These are phyloP conservation scores for Dysphania ambrosioides DNA, from an alignment of 148 eudicot genomes.

Conservation along the genomic window DNA sequence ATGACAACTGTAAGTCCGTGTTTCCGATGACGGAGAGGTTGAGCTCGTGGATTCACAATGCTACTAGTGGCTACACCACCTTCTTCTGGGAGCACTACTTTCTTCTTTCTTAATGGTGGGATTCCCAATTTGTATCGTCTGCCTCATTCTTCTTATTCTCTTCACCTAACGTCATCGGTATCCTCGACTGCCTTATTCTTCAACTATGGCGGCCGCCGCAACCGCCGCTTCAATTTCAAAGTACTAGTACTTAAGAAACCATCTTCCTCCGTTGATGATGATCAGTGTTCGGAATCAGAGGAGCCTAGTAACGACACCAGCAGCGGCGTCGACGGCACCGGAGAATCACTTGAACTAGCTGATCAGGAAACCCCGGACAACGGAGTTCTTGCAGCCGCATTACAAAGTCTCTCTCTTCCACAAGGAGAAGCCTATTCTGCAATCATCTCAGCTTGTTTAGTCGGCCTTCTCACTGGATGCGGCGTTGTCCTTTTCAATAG, in stretches of 20 bases:
- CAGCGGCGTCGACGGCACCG: not conserved
- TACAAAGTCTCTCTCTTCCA: not conserved
- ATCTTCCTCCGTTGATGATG: not conserved
- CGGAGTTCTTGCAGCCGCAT: not conserved
- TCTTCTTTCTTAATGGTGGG: not conserved
- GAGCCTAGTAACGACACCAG: not conserved
- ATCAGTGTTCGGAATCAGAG: not conserved
- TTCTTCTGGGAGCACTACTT: not conserved
- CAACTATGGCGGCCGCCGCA: no score
- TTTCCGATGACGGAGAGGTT: not conserved
- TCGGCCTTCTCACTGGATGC: slow-evolving; percentile 77
- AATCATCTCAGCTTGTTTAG: slow-evolving; percentile 59
- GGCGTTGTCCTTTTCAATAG: slow-evolving; percentile 70
- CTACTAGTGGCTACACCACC: not conserved
- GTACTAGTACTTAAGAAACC: no score
- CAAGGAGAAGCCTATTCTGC: slow-evolving; percentile 43
- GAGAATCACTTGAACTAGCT: not conserved
- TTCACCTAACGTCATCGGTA: no score
- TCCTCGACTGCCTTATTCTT: no score
- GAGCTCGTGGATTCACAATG: no score
- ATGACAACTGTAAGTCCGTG: not conserved
- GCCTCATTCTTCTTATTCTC: no score
- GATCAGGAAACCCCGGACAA: not conserved
- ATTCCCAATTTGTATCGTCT: no score
- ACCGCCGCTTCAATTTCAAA: not conserved